These are phyloP conservation scores for Hamamelis virginiana DNA, from an alignment of 164 flowering plant genomes.

Conservation along the genomic window DNA sequence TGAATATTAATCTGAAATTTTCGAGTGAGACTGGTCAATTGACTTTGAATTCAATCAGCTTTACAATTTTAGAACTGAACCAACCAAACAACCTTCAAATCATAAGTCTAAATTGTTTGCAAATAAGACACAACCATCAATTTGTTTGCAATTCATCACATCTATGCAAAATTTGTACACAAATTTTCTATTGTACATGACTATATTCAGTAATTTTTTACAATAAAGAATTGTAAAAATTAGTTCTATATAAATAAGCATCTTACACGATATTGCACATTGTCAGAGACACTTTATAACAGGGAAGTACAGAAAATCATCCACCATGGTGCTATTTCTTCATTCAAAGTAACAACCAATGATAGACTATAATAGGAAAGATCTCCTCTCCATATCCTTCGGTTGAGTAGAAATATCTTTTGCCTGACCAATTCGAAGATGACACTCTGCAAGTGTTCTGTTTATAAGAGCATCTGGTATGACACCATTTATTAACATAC, in stretches of 20 bases:
- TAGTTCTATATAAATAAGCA: neutral
- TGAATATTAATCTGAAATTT: no score
- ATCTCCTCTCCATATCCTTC: neutral
- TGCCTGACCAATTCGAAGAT: neutral
- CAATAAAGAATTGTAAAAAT: neutral
- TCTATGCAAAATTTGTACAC: no score
- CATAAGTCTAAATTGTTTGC: no score
- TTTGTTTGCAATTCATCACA: no score
- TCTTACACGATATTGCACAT: neutral
- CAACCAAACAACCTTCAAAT: no score
- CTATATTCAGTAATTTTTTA: neutral
- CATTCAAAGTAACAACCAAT: neutral
- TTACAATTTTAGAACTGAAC: no score
- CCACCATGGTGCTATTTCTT: neutral
- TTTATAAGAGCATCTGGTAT: conserved; percentile 35
- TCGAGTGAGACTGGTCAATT: no score
- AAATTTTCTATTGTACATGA: no score
- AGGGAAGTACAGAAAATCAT: neutral
- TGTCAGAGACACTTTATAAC: neutral
- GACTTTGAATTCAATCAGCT: no score
- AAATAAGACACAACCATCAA: no score
- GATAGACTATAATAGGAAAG: neutral
- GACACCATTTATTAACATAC: conserved; percentile 40
- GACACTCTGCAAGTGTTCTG: conserved; percentile 23
- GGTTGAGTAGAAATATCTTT: neutral